phyloP scores from a whole-genome alignment of 306 rosid species.

The Castanospermum australe region DNA sequence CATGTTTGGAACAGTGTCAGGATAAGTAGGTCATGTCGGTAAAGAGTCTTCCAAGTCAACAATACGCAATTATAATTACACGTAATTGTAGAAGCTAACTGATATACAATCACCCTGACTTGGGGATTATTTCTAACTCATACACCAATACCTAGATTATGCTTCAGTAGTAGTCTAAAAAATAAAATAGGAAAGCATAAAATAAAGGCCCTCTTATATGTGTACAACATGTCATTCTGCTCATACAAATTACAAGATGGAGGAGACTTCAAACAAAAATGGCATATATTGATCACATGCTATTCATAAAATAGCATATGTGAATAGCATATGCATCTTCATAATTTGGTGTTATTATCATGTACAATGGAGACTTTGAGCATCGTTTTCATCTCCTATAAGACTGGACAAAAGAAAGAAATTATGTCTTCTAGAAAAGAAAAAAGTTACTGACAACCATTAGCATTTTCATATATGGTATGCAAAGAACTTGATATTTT shows the following conservation, averaged over 20 bases:
- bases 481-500: background rate
- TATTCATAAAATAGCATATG: conserved; percentile 11
- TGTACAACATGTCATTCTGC: background rate
- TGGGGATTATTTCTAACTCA: conserved; percentile 11
- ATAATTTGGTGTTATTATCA: conserved; percentile 11
- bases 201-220: background rate
- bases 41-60: background rate
- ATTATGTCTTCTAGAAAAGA: background rate
- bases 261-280: background rate
- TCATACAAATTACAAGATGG: background rate
- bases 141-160: background rate
- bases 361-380: conserved; percentile 37
- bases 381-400: conserved; percentile 12
- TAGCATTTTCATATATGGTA: background rate
- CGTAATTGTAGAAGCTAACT: conserved; percentile 1
- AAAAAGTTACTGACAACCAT: conserved; percentile 12
- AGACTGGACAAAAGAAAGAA: conserved; percentile 20
- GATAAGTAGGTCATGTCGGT: background rate
- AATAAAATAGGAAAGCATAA: background rate
- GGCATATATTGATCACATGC: conserved; percentile 12
- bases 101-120: background rate
- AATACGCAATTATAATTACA: background rate
- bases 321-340: conserved; percentile 18
- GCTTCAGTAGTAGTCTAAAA: background rate
- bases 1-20: background rate